Base-by-base conservation (phyloP, 2,329 filamentous ascomycete genomes). In the Pseudocercospora fuligena region DNA sequence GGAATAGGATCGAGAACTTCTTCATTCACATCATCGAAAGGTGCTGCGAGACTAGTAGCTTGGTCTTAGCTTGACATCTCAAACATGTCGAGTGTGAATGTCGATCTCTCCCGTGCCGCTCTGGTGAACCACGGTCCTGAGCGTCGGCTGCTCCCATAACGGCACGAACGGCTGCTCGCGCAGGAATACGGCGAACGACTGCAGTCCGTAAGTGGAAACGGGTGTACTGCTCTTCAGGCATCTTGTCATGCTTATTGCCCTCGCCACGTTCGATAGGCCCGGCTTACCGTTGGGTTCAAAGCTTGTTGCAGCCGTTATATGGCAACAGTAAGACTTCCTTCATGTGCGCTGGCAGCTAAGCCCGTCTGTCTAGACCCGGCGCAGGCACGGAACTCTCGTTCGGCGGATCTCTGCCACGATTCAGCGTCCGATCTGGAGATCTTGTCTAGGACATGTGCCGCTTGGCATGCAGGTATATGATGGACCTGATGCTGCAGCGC, bases 401-500 rank as follows among this genome's bases (percentile, higher is more conserved):
- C 27, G 51, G 51, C 51, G 27, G 2, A 27, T 29, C 27, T 31
- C 51, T 56, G 51, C 23, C 23, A 56, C 51, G 51, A 56, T 19
- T 31, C 51, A 31, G 27, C 8, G 51, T 33, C 51, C 51, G 51
- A 56, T 56, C 51, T 56, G 51, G 25, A 56, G 21, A 56, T n/a
- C 27, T 5, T 56, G 27, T 27, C 51, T 56, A 11, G 51, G 27
- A 16, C 47, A 56, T 27, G 23, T 56, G 51, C 23, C 51, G 51
- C 51, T 56, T 56, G 51, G 51, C 51, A 56, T 29, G 16, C 16
- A 56, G 29, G 60, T 43, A 62, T 62, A 62, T 62, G 31, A 53
- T 62, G 31, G 60, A 53, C 60, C 47, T 62, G 47, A 62, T 62
- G 47, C 60, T 62, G 60, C 47, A 36, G 60, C 47, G 60, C 27